A percentile compares a stretch with the other conserved stretches of the same genome.
phyloP scores from a whole-genome alignment of 257 asterid genomes.

The Plantago ovata region DNA sequence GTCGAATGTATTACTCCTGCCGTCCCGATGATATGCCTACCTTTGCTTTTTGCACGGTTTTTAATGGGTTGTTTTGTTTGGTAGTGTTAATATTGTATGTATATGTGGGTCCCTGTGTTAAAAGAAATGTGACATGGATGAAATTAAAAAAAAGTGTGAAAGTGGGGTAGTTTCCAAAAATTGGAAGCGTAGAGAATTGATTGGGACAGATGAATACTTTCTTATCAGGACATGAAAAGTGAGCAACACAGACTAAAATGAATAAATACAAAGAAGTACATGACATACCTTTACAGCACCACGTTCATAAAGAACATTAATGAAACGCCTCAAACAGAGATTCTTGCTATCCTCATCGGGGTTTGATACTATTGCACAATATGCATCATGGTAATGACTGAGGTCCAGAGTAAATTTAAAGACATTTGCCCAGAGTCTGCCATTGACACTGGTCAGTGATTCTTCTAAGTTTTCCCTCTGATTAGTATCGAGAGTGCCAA shows the following conservation, averaged over 20 bases:
- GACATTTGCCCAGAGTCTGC: constrained; percentile 92
- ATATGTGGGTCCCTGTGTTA: too few relatives aligned
- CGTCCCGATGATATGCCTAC: too few relatives aligned
- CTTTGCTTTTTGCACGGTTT: too few relatives aligned
- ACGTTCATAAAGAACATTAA: constrained; percentile 83
- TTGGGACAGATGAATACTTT: too few relatives aligned
- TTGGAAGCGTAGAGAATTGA: too few relatives aligned
- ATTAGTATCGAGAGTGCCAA: constrained; percentile 39
- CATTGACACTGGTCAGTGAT: constrained; percentile 63
- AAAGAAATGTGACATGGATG: too few relatives aligned
- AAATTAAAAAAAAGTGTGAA: too few relatives aligned
- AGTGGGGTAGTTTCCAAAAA: too few relatives aligned
- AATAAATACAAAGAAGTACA: constrained; percentile 17
- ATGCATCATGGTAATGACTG: constrained; percentile 73
- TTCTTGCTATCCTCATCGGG: constrained; percentile 95
- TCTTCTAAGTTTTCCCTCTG: constrained; percentile 45
- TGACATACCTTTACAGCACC: constrained; percentile 74
- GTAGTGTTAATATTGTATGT: too few relatives aligned
- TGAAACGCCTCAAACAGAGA: constrained; percentile 90
- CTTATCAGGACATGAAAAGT: neutral
- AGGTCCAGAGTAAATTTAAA: constrained; percentile 79
- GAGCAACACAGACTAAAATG: constrained; percentile 8
- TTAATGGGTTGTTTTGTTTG: too few relatives aligned
- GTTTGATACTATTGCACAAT: constrained; percentile 87
- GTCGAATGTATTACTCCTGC: too few relatives aligned